Conservation (phyloP, 225 moss, liverwort and hornwort species). For the Sphagnum tenellum region DNA sequence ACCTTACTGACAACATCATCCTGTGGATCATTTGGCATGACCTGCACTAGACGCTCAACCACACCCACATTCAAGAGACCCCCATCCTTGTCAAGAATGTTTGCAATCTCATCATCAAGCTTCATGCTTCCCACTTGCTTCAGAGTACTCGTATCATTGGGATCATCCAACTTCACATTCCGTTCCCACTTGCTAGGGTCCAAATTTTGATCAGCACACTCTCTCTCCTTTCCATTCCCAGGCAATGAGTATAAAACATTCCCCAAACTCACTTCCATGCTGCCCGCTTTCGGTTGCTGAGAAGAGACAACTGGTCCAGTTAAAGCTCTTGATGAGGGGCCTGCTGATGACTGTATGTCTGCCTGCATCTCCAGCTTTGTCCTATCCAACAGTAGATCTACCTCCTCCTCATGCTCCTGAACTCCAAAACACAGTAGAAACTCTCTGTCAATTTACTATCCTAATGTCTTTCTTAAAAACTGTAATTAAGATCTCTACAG, state of each 20-base stretch:
- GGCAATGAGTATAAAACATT: conserved; percentile 63
- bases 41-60: conserved; percentile 81
- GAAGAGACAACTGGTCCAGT: conserved; percentile 68
- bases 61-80: conserved; percentile 43
- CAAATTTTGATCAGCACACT: conserved; percentile 78
- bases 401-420: conserved; percentile 99
- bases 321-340: conserved; percentile 93
- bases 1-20: conserved; percentile 73
- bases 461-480: too few species aligned
- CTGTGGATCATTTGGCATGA: conserved; percentile 79
- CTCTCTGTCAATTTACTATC: too few species aligned
- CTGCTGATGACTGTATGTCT: conserved; percentile 79
- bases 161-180: conserved; percentile 86
- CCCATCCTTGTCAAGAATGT: conserved; percentile 95
- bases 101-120: conserved; percentile 37
- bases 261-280: conserved; percentile 38
- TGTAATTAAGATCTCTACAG: too few species aligned
- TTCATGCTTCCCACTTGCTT: conserved; percentile 99
- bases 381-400: conserved; percentile 97
- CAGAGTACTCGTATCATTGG: conserved; percentile 67
- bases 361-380: conserved; percentile 99
- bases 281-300: conserved; percentile 54
- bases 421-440: neutral
- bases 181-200: conserved; percentile 83
- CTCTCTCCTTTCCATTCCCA: conserved; percentile 87